A percentile compares a stretch with the other conserved stretches of the same genome.
phyloP scores from a whole-genome alignment of 108 stramenopile species.

The Nannochloropsis gaditana region DNA sequence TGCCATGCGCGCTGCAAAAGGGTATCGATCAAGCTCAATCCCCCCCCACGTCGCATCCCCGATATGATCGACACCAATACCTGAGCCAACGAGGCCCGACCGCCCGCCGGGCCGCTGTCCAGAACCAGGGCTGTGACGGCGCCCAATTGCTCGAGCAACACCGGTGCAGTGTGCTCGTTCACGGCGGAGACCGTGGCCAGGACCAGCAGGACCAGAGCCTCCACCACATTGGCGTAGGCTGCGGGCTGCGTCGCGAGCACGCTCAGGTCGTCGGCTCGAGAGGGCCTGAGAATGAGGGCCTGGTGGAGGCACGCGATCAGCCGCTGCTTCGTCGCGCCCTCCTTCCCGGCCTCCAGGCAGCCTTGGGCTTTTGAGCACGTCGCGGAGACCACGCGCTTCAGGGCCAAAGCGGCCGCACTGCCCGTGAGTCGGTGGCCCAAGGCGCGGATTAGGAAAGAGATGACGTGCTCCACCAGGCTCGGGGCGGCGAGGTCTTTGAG shows the following conservation, averaged over 20 bases:
- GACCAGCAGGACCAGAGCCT: background rate
- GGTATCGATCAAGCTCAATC: background rate
- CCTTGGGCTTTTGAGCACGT: background rate
- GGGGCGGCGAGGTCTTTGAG: background rate
- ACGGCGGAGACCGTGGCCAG: background rate
- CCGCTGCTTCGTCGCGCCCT: background rate
- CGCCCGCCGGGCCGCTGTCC: background rate
- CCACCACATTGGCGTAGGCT: constrained; percentile 7
- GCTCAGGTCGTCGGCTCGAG: too few species aligned
- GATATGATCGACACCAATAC: background rate
- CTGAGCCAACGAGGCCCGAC: background rate
- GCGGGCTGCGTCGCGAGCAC: background rate
- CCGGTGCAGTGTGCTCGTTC: background rate
- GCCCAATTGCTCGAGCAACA: background rate
- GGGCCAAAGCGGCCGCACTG: background rate
- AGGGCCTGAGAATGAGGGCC: background rate
- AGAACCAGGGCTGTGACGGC: background rate
- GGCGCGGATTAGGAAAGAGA: background rate
- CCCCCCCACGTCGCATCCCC: background rate
- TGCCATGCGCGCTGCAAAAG: background rate
- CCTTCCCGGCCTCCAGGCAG: background rate
- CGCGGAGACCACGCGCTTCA: background rate
- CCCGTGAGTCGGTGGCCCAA: background rate
- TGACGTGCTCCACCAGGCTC: background rate
- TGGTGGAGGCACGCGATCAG: background rate